A percentile compares a stretch with the other conserved stretches of the same genome.
Evolutionary conservation across 305 asterid genomes (phyloP).

Genomic region (Rubia tinctorum): DNA sequence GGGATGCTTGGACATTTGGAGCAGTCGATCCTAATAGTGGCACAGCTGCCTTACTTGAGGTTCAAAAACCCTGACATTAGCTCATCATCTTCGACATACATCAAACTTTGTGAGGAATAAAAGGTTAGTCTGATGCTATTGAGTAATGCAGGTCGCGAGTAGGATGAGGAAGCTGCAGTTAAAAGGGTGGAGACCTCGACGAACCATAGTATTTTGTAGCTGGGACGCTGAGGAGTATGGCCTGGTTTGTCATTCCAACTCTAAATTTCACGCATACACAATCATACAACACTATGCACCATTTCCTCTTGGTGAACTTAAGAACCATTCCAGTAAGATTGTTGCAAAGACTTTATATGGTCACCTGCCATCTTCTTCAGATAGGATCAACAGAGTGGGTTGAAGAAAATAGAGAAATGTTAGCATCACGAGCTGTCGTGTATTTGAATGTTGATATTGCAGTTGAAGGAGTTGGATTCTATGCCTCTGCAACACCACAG

Average conservation of each 20-base stretch:
- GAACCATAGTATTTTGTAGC: constrained; percentile 76
- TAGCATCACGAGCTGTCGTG: constrained; percentile 63
- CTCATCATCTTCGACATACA: not conserved
- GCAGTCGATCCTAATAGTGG: constrained; percentile 94
- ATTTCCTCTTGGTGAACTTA: not conserved
- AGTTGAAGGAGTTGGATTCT: constrained; percentile 61
- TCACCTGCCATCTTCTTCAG: constrained; percentile 30
- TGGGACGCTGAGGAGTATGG: constrained; percentile 98
- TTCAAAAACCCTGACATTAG: constrained; percentile 10
- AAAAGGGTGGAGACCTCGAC: constrained; percentile 81
- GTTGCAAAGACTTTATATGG: not conserved
- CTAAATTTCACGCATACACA: not conserved
- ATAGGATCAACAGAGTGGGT: constrained; percentile 93
- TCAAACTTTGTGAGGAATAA: constrained; percentile 4
- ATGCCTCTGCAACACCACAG: constrained; percentile 77
- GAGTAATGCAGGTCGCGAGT: constrained; percentile 51
- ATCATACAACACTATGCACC: not conserved
- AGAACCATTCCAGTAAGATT: not conserved
- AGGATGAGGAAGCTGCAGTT: constrained; percentile 64
- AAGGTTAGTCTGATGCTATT: constrained; percentile 11
- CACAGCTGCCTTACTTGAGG: constrained; percentile 89
- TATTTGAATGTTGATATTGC: constrained; percentile 82
- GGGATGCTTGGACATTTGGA: constrained; percentile 97
- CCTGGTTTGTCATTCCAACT: constrained; percentile 54
- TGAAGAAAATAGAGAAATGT: constrained; percentile 83